Evolutionary conservation across 257 asterid genomes (phyloP), one percentile per base, ranked within the genome.

Genomic region (Leonotis leonurus): DNA sequence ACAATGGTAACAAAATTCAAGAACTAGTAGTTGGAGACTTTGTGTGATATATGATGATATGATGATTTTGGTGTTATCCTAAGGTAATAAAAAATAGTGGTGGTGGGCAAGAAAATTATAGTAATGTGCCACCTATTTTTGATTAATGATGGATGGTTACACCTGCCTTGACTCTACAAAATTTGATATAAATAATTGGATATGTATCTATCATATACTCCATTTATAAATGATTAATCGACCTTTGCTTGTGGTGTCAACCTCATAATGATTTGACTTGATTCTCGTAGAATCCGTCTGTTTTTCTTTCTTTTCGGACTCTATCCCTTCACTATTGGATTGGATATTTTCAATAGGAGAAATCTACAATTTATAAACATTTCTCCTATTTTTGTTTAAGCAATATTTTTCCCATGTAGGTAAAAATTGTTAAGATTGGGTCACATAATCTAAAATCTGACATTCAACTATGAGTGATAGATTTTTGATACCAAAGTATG

Each of bases 51-150:
- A n/a, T n/a, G n/a, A n/a, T n/a, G n/a, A n/a, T n/a, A 14, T 53
- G 24, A 27, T 52, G 21, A 52, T 6, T 52, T 26, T 26, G 37
- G 53, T 9, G 2, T 52, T 3, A 1, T 27, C 20, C 2, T 53
- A 12, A 26, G 2, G 41, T 29, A 25, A 33, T 17, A 26, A 54
- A 20, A 27, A 32, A 10, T 16, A 41, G n/a, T 22, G 3, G 51
- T 29, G 4, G 48, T 3, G 25, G 33, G 26, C 17, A 17, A 16
- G 13, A 2, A 41, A 57, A 22, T n/a, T 9, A 14, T 50, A 33
- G 8, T 45, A 8, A 30, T 56, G 37, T 65, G 70, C 64, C 72
- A 45, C 22, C 48, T 12, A 8, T 66, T 56, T 30, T 56, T 22
- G 22, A 48, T 46, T 26, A 35, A 24, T 6, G 27, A 32, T 27